Base-by-base conservation (phyloP, 805 yeast species). In the Lipomyces starkeyi region DNA sequence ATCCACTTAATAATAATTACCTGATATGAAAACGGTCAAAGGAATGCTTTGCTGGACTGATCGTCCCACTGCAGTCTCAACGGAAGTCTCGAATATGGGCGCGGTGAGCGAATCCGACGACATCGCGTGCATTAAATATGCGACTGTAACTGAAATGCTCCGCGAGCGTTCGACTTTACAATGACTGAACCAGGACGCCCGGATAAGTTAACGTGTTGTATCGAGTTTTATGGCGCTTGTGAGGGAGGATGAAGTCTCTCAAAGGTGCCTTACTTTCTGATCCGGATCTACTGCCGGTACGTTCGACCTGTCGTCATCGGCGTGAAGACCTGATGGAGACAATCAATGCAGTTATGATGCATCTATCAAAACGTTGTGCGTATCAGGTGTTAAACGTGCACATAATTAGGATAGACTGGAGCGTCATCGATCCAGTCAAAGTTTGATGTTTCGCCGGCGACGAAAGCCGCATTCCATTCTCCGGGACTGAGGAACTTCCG, bases 11-110 rank as follows among this genome's bases (percentile, higher is more conserved):
- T 20, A 17, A 7, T 34, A 58, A 69, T 13, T 32, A 71, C 73
- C 73, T 8, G 64, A 53, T 22, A 70, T 52, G n/a, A 59, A 67
- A 8, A 71, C 73, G 17, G 64, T 66, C 11, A 71, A 60, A 13
- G 73, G 71, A 14, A 67, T 49, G 2, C 53, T 62, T 47, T 57
- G 56, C 58, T 66, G 63, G 17, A 67, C 71, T 11, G 73, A 62
- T 29, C 69, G 40, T 11, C 53, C 43, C 20, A 71, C 73, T 1
- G 73, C 73, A 14, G 55, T 52, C 25, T 63, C 67, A 20, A 71
- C 73, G 22, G 71, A 66, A 25, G 68, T 59, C 64, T 61, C 70
- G 56, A 71, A 67, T 29, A 69, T 61, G 9, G 20, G 20, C 14
- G 49, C 8, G 11, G 49, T 43, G 3, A 17, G 8, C 6, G 22